Evolutionary conservation across 768 basidiomycete species (phyloP), one percentile per base, ranked within the genome.

Genomic region (Suillus spraguei): DNA sequence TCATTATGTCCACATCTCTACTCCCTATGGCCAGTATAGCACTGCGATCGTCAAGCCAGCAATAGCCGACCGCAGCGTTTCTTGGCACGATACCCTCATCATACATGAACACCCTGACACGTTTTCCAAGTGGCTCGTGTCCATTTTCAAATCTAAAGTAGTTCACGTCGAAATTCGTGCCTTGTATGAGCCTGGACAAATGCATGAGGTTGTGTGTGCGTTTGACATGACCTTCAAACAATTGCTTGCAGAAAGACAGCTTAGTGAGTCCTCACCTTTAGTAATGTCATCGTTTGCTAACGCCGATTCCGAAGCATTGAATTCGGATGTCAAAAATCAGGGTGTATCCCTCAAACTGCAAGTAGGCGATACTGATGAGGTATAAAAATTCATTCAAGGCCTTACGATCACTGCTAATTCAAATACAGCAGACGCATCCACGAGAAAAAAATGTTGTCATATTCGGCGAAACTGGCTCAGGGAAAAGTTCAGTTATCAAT

Each of bases 401-500:
- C 14, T 49, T 16, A 7, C 16, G 14, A 8, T 49, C 14, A 24
- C 47, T 3, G 24, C 47, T 49, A 49, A 49, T 24, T 16, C 3
- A 49, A n/a, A 35, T 17, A 8, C 17, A 8, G 28, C 50, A 32
- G 28, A 17, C 10, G 32, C 33, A 33, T 17, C 32, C 32, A 9
- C 32, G 20, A 10, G 33, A 20, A 53, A 54, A 28, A 36, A 64
- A 71, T 54, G n/a, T 73, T 1, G 28, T 73, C 44, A 67, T 73
- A 39, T 60, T 71, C 14, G 72, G 72, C 36, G 68, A 75, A 60
- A 65, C 53, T 0, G 72, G 73, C 33, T 20, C 54, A 9, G 72
- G 72, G 16, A 73, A 75, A 66, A 73, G 72, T 59, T 73, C 72
- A 22, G 49, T 32, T 7, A 75, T 72, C 60, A 72, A 72, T 52